These are phyloP conservation scores for Escallonia herrerae DNA, from an alignment of 129 eudicot genomes.

Conservation along the genomic window DNA sequence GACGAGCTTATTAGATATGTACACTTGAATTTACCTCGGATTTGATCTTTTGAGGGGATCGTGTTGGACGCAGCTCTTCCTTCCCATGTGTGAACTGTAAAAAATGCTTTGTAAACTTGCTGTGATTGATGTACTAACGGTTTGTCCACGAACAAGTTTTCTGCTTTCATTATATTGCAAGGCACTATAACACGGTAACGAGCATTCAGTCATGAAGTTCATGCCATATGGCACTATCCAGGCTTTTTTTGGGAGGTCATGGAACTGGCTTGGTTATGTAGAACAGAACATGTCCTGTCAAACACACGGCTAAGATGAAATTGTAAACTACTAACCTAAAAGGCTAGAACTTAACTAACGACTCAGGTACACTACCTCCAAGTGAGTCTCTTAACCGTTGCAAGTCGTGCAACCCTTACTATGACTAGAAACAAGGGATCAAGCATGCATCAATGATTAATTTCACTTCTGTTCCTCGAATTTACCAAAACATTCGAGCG, in stretches of 20 bases:
- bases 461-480: too few relatives aligned
- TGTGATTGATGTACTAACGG: neutral
- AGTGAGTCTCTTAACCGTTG: too few relatives aligned
- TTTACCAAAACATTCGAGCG: too few relatives aligned
- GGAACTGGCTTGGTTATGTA: too few relatives aligned
- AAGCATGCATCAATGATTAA: too few relatives aligned
- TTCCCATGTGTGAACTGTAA: constrained; percentile 36
- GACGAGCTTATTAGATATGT: neutral
- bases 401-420: too few relatives aligned
- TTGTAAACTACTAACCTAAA: too few relatives aligned
- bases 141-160: neutral
- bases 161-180: neutral
- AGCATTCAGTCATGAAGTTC: neutral
- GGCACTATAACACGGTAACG: neutral
- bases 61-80: constrained; percentile 32
- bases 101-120: neutral
- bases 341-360: too few relatives aligned
- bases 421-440: too few relatives aligned
- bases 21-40: constrained; percentile 20
- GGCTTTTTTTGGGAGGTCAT: neutral
- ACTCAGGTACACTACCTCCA: too few relatives aligned
- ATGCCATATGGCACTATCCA: neutral
- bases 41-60: constrained; percentile 23
- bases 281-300: too few relatives aligned
- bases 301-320: too few relatives aligned